phyloP scores from a whole-genome alignment of 768 basidiomycete genomes.

The Russula brevipes region DNA sequence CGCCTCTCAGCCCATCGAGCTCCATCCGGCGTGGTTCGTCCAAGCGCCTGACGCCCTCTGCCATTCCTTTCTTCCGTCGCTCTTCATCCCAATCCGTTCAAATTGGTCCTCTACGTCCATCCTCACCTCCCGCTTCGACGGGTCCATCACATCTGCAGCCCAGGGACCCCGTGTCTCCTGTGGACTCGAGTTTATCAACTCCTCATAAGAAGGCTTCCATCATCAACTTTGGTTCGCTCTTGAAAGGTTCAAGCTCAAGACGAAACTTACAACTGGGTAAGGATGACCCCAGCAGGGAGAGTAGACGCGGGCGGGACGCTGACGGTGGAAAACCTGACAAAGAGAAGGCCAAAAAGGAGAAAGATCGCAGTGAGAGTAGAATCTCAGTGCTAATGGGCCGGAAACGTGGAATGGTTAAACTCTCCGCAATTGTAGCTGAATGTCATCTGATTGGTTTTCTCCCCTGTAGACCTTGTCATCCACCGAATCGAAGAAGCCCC shows the following conservation, averaged over 20 bases:
- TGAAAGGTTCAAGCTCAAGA: slow-evolving; percentile 79
- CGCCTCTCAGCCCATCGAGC: slow-evolving; percentile 67
- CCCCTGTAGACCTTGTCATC: slow-evolving; percentile 71
- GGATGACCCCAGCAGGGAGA: slow-evolving; percentile 45
- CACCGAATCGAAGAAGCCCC: slow-evolving; percentile 69
- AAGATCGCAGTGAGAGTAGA: slow-evolving; percentile 85
- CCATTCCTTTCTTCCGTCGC: slow-evolving; percentile 90
- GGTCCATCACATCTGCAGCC: slow-evolving; percentile 39
- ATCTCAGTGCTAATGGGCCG: slow-evolving; percentile 84
- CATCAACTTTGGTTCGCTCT: slow-evolving; percentile 72
- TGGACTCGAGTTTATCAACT: slow-evolving; percentile 49
- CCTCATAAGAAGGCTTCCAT: slow-evolving; percentile 79
- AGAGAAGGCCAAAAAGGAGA: slow-evolving; percentile 63
- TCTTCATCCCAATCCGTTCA: slow-evolving; percentile 88
- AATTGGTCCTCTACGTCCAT: slow-evolving; percentile 35
- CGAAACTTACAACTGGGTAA: slow-evolving; percentile 68
- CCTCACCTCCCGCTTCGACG: slow-evolving; percentile 45
- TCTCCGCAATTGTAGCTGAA: slow-evolving; percentile 26
- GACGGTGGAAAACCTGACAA: slow-evolving; percentile 51
- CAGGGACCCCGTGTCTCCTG: slow-evolving; percentile 45
- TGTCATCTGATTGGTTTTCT: slow-evolving; percentile 4
- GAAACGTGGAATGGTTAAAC: slow-evolving; percentile 79
- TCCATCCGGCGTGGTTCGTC: slow-evolving; percentile 65
- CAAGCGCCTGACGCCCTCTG: slow-evolving; percentile 84
- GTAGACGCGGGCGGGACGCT: slow-evolving; percentile 41